These are phyloP conservation scores for Tulasnella sp. DNA, from an alignment of 768 basidiomycete genomes.

Conservation along the genomic window DNA sequence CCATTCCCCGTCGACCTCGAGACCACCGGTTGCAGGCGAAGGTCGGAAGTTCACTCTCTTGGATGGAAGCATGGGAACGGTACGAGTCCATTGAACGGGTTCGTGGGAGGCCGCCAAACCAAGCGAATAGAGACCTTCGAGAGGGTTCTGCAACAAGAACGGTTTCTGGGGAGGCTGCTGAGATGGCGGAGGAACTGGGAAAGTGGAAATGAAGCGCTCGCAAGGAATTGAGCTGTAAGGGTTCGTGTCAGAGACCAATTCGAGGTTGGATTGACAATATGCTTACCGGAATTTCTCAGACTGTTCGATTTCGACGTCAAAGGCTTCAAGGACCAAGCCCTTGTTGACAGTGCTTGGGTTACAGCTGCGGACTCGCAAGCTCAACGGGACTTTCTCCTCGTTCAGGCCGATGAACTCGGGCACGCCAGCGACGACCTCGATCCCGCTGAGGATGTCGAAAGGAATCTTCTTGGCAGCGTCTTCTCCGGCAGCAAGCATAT, in stretches of 20 bases:
- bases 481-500: background rate
- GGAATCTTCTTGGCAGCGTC: slow-evolving; percentile 31
- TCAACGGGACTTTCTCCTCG: slow-evolving; percentile 39
- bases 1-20: slow-evolving; percentile 45
- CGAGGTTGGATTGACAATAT: background rate
- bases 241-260: background rate
- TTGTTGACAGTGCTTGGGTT: slow-evolving; percentile 38
- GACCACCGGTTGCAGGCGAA: slow-evolving; percentile 32
- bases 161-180: slow-evolving; percentile 54
- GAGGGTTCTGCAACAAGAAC: slow-evolving; percentile 42
- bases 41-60: slow-evolving; percentile 17
- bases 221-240: slow-evolving; percentile 24
- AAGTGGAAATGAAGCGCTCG: slow-evolving; percentile 32
- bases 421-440: slow-evolving; percentile 52
- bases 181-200: slow-evolving; percentile 42
- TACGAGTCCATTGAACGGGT: slow-evolving; percentile 12
- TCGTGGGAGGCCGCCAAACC: slow-evolving; percentile 33
- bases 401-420: slow-evolving; percentile 42
- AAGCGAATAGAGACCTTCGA: slow-evolving; percentile 36
- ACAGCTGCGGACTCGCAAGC: slow-evolving; percentile 45
- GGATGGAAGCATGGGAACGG: slow-evolving; percentile 16
- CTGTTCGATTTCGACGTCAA: slow-evolving; percentile 49
- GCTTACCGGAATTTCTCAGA: slow-evolving; percentile 54
- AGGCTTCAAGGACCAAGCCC: slow-evolving; percentile 40
- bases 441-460: slow-evolving; percentile 41